Conservation (phyloP, 176 grass and related monocot species). For the Bonia amplexicaulis region DNA sequence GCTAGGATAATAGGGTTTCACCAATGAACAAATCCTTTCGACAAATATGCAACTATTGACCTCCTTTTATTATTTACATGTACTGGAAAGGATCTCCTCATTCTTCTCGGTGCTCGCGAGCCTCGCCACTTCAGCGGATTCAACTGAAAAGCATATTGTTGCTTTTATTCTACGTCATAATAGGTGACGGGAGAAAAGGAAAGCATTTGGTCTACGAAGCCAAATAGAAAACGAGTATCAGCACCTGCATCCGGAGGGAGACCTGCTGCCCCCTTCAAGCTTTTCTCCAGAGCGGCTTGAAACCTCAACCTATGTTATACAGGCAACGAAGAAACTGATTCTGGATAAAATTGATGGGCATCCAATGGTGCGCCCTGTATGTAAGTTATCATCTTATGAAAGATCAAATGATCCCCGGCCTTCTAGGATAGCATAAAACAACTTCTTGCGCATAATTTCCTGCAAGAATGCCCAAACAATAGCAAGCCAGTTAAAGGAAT, state of each 20-base stretch:
- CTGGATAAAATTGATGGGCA: constrained; percentile 30
- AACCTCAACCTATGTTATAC: constrained; percentile 33
- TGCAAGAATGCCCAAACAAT: constrained; percentile 24
- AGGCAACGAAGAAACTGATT: constrained; percentile 31
- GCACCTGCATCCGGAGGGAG: background rate
- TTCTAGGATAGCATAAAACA: constrained; percentile 85
- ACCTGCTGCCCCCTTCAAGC: background rate
- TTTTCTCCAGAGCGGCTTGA: background rate
- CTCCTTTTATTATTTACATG: constrained; percentile 28
- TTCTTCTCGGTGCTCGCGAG: constrained; percentile 1
- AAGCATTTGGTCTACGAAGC: background rate
- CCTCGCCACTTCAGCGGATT: background rate
- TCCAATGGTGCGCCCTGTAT: constrained; percentile 33
- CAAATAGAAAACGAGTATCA: background rate
- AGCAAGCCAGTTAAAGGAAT: background rate
- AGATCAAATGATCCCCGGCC: constrained; percentile 96
- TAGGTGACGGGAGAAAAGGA: background rate
- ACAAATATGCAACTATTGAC: constrained; percentile 14
- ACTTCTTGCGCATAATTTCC: constrained; percentile 82
- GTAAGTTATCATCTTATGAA: constrained; percentile 54
- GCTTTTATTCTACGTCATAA: background rate
- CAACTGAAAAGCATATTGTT: background rate
- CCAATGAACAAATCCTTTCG: constrained; percentile 4
- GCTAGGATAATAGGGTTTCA: background rate
- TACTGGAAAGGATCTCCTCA: background rate